Base-by-base conservation (phyloP, 441 rosid genomes). In the Biscutella auriculata region DNA sequence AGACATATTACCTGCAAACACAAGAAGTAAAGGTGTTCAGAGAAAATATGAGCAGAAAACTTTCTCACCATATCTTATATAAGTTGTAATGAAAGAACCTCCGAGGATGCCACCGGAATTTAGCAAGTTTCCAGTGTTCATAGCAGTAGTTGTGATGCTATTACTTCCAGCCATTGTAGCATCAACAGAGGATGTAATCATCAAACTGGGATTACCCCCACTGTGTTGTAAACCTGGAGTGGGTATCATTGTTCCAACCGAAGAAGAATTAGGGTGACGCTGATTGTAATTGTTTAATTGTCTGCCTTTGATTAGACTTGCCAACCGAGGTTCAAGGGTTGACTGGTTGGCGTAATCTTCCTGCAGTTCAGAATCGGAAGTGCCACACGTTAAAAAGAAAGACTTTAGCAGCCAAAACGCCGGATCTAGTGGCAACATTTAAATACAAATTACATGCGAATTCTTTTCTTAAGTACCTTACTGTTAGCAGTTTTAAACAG, bases 201-300 rank as follows among this genome's bases (percentile, higher is more conserved):
- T 72, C 70, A 82, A 13, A 53, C 71, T 83, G 15, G 91, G 71
- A 79, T 77, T 91, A 50, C 77, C 85, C 37, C 79, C 88, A 66
- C 73, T 68, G 15, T 80, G 91, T 12, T 85, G 74, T 79, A 95
- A 80, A 43, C 99, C 99, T 65, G 99, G 99, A 15, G 97, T 95
- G 30, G 98, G 98, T 65, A 95, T 91, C 99, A 95, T 95, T 19
- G 96, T 80, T 62, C 85, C 85, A 71, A 79, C 63, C 9, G 92
- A 46, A 37, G 96, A 63, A 12, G 92, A 75, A 74, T 77, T 85
- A 69, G 76, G 72, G 56, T 68, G 86, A 8, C 81, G 79, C 49
- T 81, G 95, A 55, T 57, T 79, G 56, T 77, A 82, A 69, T 16
- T 73, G 64, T 67, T 81, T 48, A 43, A 70, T 64, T 83, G 33